Evolutionary conservation across 768 basidiomycete species (phyloP), one percentile per base, ranked within the genome.

Genomic region (Boletus coccyginus): DNA sequence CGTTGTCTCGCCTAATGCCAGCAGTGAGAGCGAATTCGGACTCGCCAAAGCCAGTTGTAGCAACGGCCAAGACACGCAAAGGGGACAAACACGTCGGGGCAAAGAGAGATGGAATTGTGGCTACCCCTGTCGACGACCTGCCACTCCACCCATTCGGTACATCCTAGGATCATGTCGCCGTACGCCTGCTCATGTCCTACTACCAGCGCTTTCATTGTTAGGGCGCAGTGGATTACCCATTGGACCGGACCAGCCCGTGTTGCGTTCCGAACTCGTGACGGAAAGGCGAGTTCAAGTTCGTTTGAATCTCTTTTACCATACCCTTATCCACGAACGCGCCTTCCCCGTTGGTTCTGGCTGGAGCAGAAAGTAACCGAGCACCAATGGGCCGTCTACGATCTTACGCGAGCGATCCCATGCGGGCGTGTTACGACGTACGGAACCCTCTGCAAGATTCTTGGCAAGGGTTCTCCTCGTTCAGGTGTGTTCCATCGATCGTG

Each of bases 381-480:
- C 63, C 82, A 81, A 57, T 86, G 84, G 84, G 78, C 74, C 11
- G 82, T 85, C 1, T 86, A 86, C 51, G 84, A 86, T 62, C 78
- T 78, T 55, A 64, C 75, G 6, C 62, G 69, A 40, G 77, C 70
- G 1, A 81, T 85, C 27, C 84, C 83, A 1, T 59, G 47, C 1
- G 83, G 84, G 1, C 78, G 74, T 41, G 80, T 86, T 1, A 75
- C 77, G 21, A 86, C 83, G 1, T 86, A 86, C 60, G 84, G 83
- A 56, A 74, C 78, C 27, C 72, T 87, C 19, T 78, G 78, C 35
- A 56, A 63, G 2, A 77, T 77, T 8, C 70, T 84, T 3, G 81
- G 83, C 1, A 52, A 60, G 31, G 85, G 85, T 12, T 86, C 85
- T 7, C 81, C 86, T 32, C 82, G 85, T 17, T 85, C 86, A 60